Evolutionary conservation across 331 rosid species (phyloP), one percentile per base, ranked within the genome.

Genomic region (Erythrophleum ivorense): DNA sequence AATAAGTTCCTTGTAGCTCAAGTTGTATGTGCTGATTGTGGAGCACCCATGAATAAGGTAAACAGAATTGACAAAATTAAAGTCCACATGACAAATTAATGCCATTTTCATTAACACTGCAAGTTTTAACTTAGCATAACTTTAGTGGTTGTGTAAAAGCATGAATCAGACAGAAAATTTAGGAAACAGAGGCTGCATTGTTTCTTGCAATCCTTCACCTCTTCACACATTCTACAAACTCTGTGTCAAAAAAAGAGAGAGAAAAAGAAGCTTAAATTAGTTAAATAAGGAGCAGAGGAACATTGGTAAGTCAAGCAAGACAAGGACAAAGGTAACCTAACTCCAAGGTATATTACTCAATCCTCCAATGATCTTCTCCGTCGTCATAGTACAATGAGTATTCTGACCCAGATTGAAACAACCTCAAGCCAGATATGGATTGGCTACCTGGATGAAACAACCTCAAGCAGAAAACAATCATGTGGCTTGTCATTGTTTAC

Each of bases 291-390:
- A 54, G 53, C 33, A 16, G 64, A 65, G 66, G 54, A 24, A 0
- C 13, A 53, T 68, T 68, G 83, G 29, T 2, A 3, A 73, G 31
- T 60, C 73, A 48, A 71, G 11, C 53, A 38, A 49, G 36, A 43
- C 31, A 31, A 24, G 21, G 78, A 77, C 36, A 78, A 41, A 63
- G 21, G 53, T 73, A 84, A 85, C 94, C 68, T 88, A 95, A 98
- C 85, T 93, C 99, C 98, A 95, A 48, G 94, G 91, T 12, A 88
- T 87, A 85, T 95, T 95, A 79, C 97, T 97, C 97, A 69, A 59
- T 57, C 80, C 94, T 92, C 99, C 98, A 95, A 68, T 88, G 87
- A 34, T 92, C 98, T 79, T 85, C 90, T 85, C 86, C 91, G 72
- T 92, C 92, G 53, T 86, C 93, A 69, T 89, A 93, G 15, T 92